phyloP scores from a whole-genome alignment of 768 basidiomycete species.

The Candolleomyces efflorescens region DNA sequence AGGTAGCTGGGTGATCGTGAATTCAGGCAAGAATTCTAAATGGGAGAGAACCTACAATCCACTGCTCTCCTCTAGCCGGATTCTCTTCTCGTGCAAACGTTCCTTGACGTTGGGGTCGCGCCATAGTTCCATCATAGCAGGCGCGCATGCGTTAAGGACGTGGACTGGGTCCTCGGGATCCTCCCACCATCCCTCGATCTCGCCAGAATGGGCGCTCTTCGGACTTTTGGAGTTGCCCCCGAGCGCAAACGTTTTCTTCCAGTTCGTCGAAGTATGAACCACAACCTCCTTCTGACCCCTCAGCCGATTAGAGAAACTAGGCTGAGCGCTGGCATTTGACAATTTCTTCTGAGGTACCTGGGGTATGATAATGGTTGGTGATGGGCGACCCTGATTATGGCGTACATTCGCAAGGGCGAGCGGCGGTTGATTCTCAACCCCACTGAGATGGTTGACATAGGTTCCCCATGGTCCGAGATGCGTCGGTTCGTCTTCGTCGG shows the following conservation, averaged over 20 bases:
- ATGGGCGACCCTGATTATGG: constrained; percentile 35
- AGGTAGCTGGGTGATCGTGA: constrained; percentile 51
- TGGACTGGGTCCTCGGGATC: constrained; percentile 82
- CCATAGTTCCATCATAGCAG: constrained; percentile 74
- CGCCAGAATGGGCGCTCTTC: constrained; percentile 65
- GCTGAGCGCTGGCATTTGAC: constrained; percentile 25
- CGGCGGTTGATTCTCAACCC: constrained; percentile 19
- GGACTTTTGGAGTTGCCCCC: constrained; percentile 60
- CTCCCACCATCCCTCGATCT: constrained; percentile 82
- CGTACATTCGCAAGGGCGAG: constrained; percentile 17
- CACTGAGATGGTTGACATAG: constrained; percentile 19
- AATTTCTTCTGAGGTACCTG: constrained; percentile 37
- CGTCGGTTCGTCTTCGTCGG: constrained; percentile 68
- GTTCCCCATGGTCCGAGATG: constrained; percentile 45
- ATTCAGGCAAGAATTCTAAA: constrained; percentile 2
- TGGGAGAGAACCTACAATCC: constrained; percentile 61
- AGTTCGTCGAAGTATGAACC: constrained; percentile 58
- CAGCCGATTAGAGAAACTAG: constrained; percentile 29
- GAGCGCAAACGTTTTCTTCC: constrained; percentile 66
- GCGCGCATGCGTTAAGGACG: constrained; percentile 55
- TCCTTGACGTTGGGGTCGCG: constrained; percentile 62
- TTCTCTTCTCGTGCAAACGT: constrained; percentile 56
- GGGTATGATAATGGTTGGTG: constrained; percentile 47
- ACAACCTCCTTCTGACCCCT: constrained; percentile 43
- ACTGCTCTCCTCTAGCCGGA: constrained; percentile 77